Conservation (phyloP, 2,329 filamentous ascomycete species). For the Metarhizium humberi region DNA sequence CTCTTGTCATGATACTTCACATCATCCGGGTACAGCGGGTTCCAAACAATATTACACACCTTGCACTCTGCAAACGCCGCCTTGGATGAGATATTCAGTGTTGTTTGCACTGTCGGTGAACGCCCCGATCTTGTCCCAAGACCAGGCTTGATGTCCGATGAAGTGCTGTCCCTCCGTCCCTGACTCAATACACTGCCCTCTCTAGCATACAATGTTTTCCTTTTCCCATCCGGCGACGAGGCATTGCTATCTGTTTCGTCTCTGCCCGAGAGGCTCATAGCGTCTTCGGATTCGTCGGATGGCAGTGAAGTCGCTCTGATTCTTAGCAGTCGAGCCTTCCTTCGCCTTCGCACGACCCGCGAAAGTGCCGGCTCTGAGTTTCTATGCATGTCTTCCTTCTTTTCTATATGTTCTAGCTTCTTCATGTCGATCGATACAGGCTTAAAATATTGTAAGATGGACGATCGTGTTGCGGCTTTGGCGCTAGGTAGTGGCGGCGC, state of each 20-base stretch:
- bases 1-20: conserved; percentile 32
- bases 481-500: not conserved
- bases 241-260: not conserved
- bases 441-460: conserved; percentile 33
- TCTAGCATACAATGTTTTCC: not conserved
- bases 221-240: not conserved
- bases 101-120: conserved; percentile 27
- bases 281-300: conserved; percentile 5
- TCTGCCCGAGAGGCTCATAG: not conserved
- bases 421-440: conserved; percentile 13
- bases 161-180: not conserved
- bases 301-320: conserved; percentile 16
- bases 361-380: not conserved
- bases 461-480: conserved; percentile 12
- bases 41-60: conserved; percentile 33
- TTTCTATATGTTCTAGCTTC: not conserved
- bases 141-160: not conserved
- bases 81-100: conserved; percentile 32
- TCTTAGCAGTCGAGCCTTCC: conserved; percentile 19
- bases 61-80: conserved; percentile 34
- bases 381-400: not conserved
- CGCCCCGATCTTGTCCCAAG: conserved; percentile 2
- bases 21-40: conserved; percentile 32
- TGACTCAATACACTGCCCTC: not conserved
- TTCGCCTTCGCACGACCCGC: conserved; percentile 5